Evolutionary conservation across 768 basidiomycete species (phyloP).

Genomic region (Termitomyces sp.): DNA sequence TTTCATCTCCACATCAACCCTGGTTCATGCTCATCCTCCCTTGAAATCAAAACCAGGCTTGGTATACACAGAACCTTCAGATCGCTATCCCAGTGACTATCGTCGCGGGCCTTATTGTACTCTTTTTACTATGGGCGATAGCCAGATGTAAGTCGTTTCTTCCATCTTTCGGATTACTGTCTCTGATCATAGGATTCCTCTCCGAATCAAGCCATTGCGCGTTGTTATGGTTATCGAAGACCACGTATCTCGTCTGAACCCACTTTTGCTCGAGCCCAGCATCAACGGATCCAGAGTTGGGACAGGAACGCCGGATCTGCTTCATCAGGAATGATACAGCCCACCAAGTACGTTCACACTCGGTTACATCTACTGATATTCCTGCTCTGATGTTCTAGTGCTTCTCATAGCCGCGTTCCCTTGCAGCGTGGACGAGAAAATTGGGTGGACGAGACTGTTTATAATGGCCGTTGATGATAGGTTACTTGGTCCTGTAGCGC

Average conservation of each 20-base stretch:
- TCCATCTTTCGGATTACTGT: not conserved
- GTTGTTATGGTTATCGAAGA: constrained; percentile 26
- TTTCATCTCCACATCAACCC: constrained; percentile 3
- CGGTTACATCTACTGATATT: not conserved
- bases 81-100: constrained; percentile 78
- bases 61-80: constrained; percentile 72
- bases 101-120: constrained; percentile 55
- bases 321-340: constrained; percentile 9
- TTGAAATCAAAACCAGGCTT: constrained; percentile 39
- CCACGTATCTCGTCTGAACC: constrained; percentile 5
- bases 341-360: constrained; percentile 12
- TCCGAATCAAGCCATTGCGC: constrained; percentile 25
- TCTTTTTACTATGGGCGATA: constrained; percentile 51
- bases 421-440: constrained; percentile 23
- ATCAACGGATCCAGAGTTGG: constrained; percentile 16
- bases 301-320: constrained; percentile 16
- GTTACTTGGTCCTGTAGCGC: not conserved
- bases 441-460: constrained; percentile 42
- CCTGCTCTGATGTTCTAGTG: not conserved
- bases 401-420: constrained; percentile 22
- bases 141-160: constrained; percentile 30
- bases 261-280: constrained; percentile 8
- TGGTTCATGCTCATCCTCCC: constrained; percentile 3
- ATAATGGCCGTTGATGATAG: constrained; percentile 29
- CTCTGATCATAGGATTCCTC: not conserved